A percentile compares a stretch with the other conserved stretches of the same genome.
Conservation (phyloP, 75 land plant genomes). For the Cupressus sempervirens region DNA sequence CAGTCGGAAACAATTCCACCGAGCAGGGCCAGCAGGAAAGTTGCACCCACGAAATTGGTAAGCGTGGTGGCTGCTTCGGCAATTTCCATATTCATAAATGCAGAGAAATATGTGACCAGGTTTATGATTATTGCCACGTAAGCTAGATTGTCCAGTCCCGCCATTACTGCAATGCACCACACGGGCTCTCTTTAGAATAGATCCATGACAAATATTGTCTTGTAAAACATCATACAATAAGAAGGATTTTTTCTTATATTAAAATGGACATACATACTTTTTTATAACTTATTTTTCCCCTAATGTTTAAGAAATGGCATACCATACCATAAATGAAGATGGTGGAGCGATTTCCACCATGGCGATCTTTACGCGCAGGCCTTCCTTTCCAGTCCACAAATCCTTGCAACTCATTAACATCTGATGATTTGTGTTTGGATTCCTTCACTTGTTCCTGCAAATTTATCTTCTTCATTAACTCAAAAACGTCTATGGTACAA, state of each 20-base stretch:
- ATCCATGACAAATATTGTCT: too few species aligned
- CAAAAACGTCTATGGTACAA: neutral
- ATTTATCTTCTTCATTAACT: neutral
- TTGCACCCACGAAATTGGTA: conserved; percentile 40
- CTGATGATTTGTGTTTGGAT: neutral
- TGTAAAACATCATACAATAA: too few species aligned
- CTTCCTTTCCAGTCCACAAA: conserved; percentile 61
- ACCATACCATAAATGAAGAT: conserved; percentile 77
- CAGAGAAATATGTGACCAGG: conserved; percentile 24
- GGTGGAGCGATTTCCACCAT: conserved; percentile 77
- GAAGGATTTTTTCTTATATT: too few species aligned
- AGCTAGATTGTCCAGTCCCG: conserved; percentile 31
- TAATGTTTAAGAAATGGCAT: too few species aligned
- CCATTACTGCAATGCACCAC: conserved; percentile 13
- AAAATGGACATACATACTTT: too few species aligned
- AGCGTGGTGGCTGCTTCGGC: conserved; percentile 28
- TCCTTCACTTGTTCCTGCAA: neutral
- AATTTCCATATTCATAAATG: conserved; percentile 18
- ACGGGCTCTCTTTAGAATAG: too few species aligned
- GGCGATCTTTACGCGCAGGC: conserved; percentile 53
- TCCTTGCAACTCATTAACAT: conserved; percentile 25
- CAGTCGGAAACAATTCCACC: conserved; percentile 41
- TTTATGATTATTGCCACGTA: conserved; percentile 20
- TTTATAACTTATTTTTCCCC: too few species aligned
- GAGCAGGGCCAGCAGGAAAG: conserved; percentile 27